A percentile compares a stretch with the other conserved stretches of the same genome.
Conservation (phyloP, 2,329 filamentous ascomycete species). For the Pleurostoma richardsiae region DNA sequence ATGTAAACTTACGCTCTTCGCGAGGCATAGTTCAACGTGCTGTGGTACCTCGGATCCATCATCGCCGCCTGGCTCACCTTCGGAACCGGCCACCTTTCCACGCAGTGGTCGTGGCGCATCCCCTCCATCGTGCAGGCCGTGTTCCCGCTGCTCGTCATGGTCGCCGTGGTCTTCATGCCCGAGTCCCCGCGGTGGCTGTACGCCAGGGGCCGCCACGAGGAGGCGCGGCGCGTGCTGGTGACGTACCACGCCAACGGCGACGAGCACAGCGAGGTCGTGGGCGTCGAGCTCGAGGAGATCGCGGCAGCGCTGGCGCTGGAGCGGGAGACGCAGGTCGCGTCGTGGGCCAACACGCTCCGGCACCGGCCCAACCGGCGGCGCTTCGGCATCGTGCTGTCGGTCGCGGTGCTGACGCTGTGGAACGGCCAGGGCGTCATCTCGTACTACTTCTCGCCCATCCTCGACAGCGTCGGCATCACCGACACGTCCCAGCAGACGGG, state of each 20-base stretch:
- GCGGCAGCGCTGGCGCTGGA: background rate
- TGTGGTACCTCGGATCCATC: conserved; percentile 2
- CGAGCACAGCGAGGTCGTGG: background rate
- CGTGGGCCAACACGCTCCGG: background rate
- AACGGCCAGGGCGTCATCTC: conserved; percentile 3
- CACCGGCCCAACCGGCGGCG: conserved; percentile 1
- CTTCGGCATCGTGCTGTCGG: background rate
- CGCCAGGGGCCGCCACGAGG: background rate
- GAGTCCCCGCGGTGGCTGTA: conserved; percentile 3
- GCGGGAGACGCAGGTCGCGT: background rate
- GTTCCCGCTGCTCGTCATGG: background rate
- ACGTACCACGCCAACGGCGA: conserved; percentile 4
- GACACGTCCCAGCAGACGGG: conserved; percentile 12
- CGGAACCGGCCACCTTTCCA: conserved; percentile 1
- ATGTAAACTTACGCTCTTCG: background rate
- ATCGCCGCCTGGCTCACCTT: conserved; percentile 3
- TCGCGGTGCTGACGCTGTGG: background rate
- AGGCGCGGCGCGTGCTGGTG: background rate
- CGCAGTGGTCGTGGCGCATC: conserved; percentile 1
- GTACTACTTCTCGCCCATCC: conserved; percentile 3
- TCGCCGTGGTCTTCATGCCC: background rate
- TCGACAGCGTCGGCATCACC: conserved; percentile 2
- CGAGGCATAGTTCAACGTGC: background rate
- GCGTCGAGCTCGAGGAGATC: conserved; percentile 1
- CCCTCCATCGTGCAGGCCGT: conserved; percentile 1